A percentile compares a stretch with the other conserved stretches of the same genome.
Evolutionary conservation across 768 basidiomycete species (phyloP).

Genomic region (Suillus paluster): DNA sequence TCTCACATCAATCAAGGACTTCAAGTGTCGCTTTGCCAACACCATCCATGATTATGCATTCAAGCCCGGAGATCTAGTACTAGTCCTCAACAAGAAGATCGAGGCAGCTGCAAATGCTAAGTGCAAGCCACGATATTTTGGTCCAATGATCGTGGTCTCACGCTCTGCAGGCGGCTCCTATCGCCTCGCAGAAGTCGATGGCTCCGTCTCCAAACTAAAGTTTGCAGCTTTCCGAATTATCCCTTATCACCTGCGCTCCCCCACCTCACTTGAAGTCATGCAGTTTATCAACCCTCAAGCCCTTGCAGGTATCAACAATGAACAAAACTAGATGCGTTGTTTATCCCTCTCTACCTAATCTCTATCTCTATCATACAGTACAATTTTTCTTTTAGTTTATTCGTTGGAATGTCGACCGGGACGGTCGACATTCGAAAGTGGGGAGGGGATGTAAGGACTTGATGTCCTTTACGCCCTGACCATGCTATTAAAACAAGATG

Average conservation of each 20-base stretch:
- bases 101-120: neutral
- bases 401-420: too few relatives aligned
- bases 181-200: neutral
- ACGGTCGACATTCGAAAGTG: too few relatives aligned
- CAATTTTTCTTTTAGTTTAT: too few relatives aligned
- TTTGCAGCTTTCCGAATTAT: neutral
- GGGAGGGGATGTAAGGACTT: too few relatives aligned
- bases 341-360: too few relatives aligned
- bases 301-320: neutral
- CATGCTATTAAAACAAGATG: too few relatives aligned
- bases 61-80: conserved; percentile 19
- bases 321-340: neutral
- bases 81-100: conserved; percentile 3
- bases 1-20: neutral
- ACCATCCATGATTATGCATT: conserved; percentile 31
- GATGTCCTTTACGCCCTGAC: too few relatives aligned
- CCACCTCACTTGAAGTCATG: neutral
- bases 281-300: conserved; percentile 1
- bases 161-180: too few relatives aligned
- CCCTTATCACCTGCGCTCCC: neutral
- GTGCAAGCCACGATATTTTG: neutral
- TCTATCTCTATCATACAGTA: too few relatives aligned
- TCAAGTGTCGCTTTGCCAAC: conserved; percentile 17
- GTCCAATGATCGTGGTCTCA: too few relatives aligned
- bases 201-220: neutral